phyloP scores from a whole-genome alignment of 176 grass and related monocot species.

The Phoenix roebelenii region DNA sequence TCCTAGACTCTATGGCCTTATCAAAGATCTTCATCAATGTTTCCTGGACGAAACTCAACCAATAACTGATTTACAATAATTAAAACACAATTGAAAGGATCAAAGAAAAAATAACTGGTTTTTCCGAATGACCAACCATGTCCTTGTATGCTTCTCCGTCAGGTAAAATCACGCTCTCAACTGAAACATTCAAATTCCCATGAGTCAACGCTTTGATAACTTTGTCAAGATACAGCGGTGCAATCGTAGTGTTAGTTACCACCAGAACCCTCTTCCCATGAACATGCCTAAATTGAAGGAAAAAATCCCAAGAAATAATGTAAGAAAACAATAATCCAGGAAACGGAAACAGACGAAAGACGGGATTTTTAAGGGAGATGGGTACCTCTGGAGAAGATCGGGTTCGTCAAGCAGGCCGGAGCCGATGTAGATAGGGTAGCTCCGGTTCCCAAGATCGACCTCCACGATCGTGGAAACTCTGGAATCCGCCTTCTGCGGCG shows the following conservation, averaged over 20 bases:
- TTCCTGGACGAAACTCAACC: conserved; percentile 28
- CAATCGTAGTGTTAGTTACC: conserved; percentile 86
- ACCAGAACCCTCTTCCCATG: conserved; percentile 87
- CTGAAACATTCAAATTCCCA: conserved; percentile 49
- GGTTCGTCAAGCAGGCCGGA: conserved; percentile 65
- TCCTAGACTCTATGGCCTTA: conserved; percentile 59
- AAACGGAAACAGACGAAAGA: background rate
- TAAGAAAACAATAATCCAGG: too few species aligned
- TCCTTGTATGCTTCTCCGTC: conserved; percentile 90
- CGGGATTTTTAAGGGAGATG: background rate
- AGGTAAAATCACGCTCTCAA: conserved; percentile 85
- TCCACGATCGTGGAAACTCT: conserved; percentile 70
- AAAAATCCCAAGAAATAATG: too few species aligned
- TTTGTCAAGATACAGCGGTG: conserved; percentile 79
- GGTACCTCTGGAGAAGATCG: conserved; percentile 80
- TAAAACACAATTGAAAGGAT: background rate
- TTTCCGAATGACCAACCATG: conserved; percentile 38
- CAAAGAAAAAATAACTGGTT: background rate
- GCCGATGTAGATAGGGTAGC: conserved; percentile 97
- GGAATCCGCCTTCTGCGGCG: conserved; percentile 24
- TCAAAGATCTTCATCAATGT: conserved; percentile 87
- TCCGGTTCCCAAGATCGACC: conserved; percentile 85
- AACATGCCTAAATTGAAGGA: conserved; percentile 48
- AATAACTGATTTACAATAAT: background rate
- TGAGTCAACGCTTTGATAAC: conserved; percentile 72